These are phyloP conservation scores for Rhodotorula babjevae DNA, from an alignment of 768 basidiomycete species.

Conservation along the genomic window DNA sequence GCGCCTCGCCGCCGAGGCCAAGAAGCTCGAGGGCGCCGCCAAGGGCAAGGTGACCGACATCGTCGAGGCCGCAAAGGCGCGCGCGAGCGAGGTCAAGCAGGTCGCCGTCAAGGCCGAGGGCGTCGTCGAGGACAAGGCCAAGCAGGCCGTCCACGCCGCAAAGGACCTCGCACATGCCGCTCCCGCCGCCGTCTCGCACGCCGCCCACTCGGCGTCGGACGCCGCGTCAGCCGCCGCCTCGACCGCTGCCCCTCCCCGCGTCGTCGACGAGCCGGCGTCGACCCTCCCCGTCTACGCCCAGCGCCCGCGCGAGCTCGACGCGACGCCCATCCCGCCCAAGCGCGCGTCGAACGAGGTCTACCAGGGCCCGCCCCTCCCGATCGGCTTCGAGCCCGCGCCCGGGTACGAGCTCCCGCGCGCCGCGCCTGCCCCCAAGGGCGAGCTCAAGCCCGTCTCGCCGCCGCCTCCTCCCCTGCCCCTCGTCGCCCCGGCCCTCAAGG, in stretches of 20 bases:
- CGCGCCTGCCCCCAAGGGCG: conserved; percentile 45
- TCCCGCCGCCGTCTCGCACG: conserved; percentile 40
- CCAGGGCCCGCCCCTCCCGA: conserved; percentile 63
- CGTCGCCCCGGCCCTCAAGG: conserved; percentile 71
- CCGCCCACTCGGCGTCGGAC: conserved; percentile 62
- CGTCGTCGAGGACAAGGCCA: conserved; percentile 48
- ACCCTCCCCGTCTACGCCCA: conserved; percentile 43
- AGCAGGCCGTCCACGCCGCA: conserved; percentile 19
- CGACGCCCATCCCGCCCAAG: conserved; percentile 44
- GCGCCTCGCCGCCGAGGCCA: conserved; percentile 31
- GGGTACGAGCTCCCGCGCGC: conserved; percentile 69
- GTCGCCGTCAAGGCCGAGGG: conserved; percentile 46
- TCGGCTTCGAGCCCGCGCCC: conserved; percentile 90
- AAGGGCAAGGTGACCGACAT: conserved; percentile 51
- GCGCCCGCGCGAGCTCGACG: conserved; percentile 45
- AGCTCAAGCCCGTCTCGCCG: conserved; percentile 33
- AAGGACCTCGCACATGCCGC: conserved; percentile 5
- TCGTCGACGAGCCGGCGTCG: conserved; percentile 31
- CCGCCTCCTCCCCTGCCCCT: conserved; percentile 60
- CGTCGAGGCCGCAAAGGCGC: conserved; percentile 54
- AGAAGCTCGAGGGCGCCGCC: conserved; percentile 53
- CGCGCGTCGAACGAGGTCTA: conserved; percentile 54
- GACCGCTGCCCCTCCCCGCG: conserved; percentile 10
- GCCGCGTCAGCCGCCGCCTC: conserved; percentile 66
- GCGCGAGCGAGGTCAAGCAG: conserved; percentile 53